phyloP scores from a whole-genome alignment of 768 basidiomycete species.

The Polyporus arcularius region DNA sequence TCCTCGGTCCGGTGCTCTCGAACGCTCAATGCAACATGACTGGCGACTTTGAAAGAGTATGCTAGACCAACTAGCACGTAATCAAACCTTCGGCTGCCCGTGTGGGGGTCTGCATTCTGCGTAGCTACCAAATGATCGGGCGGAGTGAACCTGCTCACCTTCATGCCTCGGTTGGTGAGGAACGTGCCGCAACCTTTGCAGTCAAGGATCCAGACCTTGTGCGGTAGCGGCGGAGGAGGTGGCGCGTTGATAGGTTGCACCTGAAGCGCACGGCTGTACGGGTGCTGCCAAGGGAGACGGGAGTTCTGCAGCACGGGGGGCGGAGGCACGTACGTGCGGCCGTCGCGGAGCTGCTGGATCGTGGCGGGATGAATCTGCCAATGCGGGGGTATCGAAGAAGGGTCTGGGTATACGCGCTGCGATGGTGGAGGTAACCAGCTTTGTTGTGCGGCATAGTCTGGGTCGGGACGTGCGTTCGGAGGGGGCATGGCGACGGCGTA shows the following conservation, averaged over 20 bases:
- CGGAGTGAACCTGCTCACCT: slow-evolving; percentile 44
- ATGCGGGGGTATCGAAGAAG: slow-evolving; percentile 21
- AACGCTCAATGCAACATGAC: not conserved
- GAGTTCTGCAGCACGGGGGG: not conserved
- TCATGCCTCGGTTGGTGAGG: slow-evolving; percentile 85
- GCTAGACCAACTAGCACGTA: too few species aligned
- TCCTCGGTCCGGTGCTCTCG: not conserved
- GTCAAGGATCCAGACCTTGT: slow-evolving; percentile 82
- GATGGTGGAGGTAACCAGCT: slow-evolving; percentile 7
- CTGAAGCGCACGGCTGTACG: slow-evolving; percentile 9
- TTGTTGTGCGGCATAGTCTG: slow-evolving; percentile 2
- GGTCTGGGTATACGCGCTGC: slow-evolving; percentile 20
- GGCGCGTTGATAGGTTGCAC: slow-evolving; percentile 10
- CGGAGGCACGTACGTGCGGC: not conserved
- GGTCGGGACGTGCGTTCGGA: slow-evolving; percentile 5
- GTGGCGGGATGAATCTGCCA: slow-evolving; percentile 17
- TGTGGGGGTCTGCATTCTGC: not conserved
- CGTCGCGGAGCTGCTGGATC: slow-evolving; percentile 4
- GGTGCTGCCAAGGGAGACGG: slow-evolving; percentile 1
- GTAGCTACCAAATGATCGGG: not conserved
- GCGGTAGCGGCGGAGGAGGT: slow-evolving; percentile 39
- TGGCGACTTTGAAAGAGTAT: not conserved
- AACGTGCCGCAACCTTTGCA: slow-evolving; percentile 75
- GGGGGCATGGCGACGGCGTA: slow-evolving; percentile 14
- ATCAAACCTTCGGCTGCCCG: too few species aligned